Percentiles rank a stretch among this genome's conserved stretches.
These are phyloP conservation scores for Protomyces inouyei DNA, from an alignment of 1,139 yeast genomes.

Conservation along the genomic window DNA sequence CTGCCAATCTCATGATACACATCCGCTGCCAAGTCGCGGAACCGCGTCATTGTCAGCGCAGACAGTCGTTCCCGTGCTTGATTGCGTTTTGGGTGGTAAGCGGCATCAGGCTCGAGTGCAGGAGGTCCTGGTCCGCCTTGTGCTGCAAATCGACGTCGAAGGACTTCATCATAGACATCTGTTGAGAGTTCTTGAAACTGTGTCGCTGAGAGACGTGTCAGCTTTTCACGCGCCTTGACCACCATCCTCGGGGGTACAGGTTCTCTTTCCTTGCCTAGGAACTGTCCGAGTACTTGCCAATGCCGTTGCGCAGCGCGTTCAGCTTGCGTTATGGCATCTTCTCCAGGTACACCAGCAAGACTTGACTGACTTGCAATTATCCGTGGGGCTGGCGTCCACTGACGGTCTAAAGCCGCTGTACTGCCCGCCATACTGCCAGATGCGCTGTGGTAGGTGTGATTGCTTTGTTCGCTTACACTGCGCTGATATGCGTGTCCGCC, in stretches of 20 bases:
- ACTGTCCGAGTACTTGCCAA: constrained; percentile 9
- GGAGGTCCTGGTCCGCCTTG: constrained; percentile 19
- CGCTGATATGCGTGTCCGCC: neutral
- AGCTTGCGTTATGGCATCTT: neutral
- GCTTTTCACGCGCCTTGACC: constrained; percentile 73
- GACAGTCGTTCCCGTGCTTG: constrained; percentile 93
- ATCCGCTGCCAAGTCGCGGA: constrained; percentile 86
- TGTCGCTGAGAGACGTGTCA: constrained; percentile 69
- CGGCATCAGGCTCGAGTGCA: constrained; percentile 57
- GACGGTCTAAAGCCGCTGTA: neutral
- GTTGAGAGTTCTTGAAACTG: constrained; percentile 87
- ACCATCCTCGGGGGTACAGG: constrained; percentile 4
- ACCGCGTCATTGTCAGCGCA: constrained; percentile 71
- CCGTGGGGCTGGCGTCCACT: neutral
- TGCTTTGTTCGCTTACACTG: neutral
- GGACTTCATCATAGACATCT: constrained; percentile 86
- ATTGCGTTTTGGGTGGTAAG: constrained; percentile 87
- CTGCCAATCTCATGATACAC: constrained; percentile 82
- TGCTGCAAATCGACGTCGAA: constrained; percentile 49
- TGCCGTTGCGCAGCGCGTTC: constrained; percentile 2
- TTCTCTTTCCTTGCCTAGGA: constrained; percentile 4
- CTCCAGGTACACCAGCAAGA: neutral
- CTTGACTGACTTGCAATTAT: no score
- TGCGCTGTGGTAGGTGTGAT: neutral
- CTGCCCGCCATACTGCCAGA: neutral